These are phyloP conservation scores for Tuber borchii DNA, from an alignment of 495 filamentous ascomycete species.

Conservation along the genomic window DNA sequence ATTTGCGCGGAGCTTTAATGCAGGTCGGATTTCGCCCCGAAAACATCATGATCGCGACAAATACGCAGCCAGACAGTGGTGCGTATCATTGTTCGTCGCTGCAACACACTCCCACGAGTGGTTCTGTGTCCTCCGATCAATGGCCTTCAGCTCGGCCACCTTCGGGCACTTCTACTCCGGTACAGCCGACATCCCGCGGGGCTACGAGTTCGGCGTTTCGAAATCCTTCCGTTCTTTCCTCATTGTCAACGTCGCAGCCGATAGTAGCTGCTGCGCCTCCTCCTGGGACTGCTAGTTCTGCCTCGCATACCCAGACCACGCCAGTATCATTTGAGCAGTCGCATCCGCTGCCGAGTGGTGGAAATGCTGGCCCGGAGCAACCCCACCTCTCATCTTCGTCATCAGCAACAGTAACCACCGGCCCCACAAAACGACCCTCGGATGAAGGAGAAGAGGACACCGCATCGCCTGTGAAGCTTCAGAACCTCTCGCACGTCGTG, in stretches of 20 bases:
- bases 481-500: slow-evolving; percentile 37
- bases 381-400: slow-evolving; percentile 14
- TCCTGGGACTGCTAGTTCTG: background rate
- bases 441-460: slow-evolving; percentile 13
- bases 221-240: slow-evolving; percentile 30
- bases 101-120: slow-evolving; percentile 27
- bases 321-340: slow-evolving; percentile 11
- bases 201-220: slow-evolving; percentile 28
- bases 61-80: slow-evolving; percentile 40
- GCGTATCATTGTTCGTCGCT: slow-evolving; percentile 39
- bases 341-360: slow-evolving; percentile 15
- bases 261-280: slow-evolving; percentile 21
- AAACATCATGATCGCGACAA: slow-evolving; percentile 42
- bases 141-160: slow-evolving; percentile 29
- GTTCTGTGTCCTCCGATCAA: slow-evolving; percentile 34
- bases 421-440: slow-evolving; percentile 31
- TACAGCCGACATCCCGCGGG: slow-evolving; percentile 32
- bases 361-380: background rate
- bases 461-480: slow-evolving; percentile 29
- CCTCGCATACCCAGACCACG: background rate
- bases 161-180: slow-evolving; percentile 27
- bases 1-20: slow-evolving; percentile 31
- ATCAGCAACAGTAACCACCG: slow-evolving; percentile 15
- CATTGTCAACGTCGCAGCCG: slow-evolving; percentile 22
- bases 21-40: slow-evolving; percentile 42